These are phyloP conservation scores for Candida oleophila DNA, from an alignment of 805 yeast genomes.

Conservation along the genomic window DNA sequence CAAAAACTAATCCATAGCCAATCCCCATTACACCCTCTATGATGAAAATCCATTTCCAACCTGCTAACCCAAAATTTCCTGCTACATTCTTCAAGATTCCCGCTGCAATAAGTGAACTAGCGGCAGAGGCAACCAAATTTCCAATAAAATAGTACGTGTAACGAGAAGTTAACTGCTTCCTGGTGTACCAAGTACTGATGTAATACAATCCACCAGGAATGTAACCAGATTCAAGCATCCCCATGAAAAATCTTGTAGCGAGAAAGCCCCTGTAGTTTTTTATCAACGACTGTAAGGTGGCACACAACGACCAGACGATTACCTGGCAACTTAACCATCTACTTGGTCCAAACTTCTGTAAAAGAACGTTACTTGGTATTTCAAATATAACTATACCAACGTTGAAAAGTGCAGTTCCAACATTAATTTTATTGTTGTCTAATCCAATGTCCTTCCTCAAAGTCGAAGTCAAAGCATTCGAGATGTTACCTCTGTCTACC, in stretches of 20 bases:
- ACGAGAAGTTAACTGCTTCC: slow-evolving; percentile 5
- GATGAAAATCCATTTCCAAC: slow-evolving; percentile 10
- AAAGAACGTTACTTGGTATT: slow-evolving; percentile 7
- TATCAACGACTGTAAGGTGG: slow-evolving; percentile 6
- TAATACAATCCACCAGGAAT: slow-evolving; percentile 42
- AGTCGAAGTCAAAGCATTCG: slow-evolving; percentile 6
- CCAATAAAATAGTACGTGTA: slow-evolving; percentile 4
- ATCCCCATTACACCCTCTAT: slow-evolving; percentile 8
- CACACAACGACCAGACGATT: slow-evolving; percentile 6
- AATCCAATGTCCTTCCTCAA: slow-evolving; percentile 6
- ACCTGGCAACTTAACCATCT: slow-evolving; percentile 7
- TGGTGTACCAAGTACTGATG: slow-evolving; percentile 42
- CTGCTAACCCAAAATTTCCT: slow-evolving; percentile 4
- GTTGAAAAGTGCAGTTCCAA: slow-evolving; percentile 4
- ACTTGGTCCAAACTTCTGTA: slow-evolving; percentile 7
- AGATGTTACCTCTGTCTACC: slow-evolving; percentile 9
- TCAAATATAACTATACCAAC: slow-evolving; percentile 8
- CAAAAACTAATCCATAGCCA: slow-evolving; percentile 5
- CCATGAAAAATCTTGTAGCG: slow-evolving; percentile 37
- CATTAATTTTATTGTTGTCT: slow-evolving; percentile 6
- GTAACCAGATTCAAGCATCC: slow-evolving; percentile 44
- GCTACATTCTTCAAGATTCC: slow-evolving; percentile 6
- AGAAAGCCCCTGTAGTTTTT: slow-evolving; percentile 3
- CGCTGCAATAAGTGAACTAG: slow-evolving; percentile 6
- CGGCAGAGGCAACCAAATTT: slow-evolving; percentile 4